A percentile compares a stretch with the other conserved stretches of the same genome.
Conservation (phyloP, 1,284 basidiomycete genomes). For the Earliella scabrosa region DNA sequence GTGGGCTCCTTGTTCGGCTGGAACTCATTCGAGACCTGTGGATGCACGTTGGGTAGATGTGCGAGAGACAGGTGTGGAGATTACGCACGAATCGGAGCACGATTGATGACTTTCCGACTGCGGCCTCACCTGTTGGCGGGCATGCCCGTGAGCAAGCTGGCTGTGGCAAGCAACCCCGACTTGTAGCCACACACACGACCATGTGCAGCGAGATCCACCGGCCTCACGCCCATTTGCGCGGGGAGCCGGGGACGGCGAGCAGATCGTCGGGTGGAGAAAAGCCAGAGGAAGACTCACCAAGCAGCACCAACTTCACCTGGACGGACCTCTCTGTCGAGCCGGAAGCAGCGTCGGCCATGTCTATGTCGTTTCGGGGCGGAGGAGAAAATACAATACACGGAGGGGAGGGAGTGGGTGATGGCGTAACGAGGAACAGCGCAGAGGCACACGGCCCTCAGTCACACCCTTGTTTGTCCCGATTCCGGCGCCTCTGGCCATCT, state of each 20-base stretch:
- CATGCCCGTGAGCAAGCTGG: slow-evolving; percentile 16
- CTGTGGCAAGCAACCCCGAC: neutral
- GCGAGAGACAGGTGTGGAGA: slow-evolving; percentile 5
- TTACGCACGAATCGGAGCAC: slow-evolving; percentile 92
- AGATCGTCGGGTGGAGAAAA: neutral
- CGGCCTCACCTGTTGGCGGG: slow-evolving; percentile 83
- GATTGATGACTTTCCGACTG: slow-evolving; percentile 99
- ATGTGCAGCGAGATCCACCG: neutral
- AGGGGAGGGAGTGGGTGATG: slow-evolving; percentile 24
- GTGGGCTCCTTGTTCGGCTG: slow-evolving; percentile 98
- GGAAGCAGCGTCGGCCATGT: slow-evolving; percentile 74
- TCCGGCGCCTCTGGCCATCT: slow-evolving; percentile 20
- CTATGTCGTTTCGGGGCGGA: slow-evolving; percentile 30
- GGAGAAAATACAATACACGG: slow-evolving; percentile 23
- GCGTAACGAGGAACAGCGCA: slow-evolving; percentile 33
- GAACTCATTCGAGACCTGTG: slow-evolving; percentile 89
- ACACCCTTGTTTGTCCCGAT: slow-evolving; percentile 25
- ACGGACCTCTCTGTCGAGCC: slow-evolving; percentile 82
- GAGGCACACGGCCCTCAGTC: slow-evolving; percentile 14
- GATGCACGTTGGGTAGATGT: slow-evolving; percentile 1
- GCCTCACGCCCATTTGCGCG: neutral
- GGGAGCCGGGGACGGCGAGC: neutral
- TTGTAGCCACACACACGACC: neutral
- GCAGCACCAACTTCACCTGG: slow-evolving; percentile 88
- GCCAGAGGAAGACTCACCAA: slow-evolving; percentile 55